phyloP scores from a whole-genome alignment of 2,329 filamentous ascomycete genomes.

The Nigrospora oryzae region DNA sequence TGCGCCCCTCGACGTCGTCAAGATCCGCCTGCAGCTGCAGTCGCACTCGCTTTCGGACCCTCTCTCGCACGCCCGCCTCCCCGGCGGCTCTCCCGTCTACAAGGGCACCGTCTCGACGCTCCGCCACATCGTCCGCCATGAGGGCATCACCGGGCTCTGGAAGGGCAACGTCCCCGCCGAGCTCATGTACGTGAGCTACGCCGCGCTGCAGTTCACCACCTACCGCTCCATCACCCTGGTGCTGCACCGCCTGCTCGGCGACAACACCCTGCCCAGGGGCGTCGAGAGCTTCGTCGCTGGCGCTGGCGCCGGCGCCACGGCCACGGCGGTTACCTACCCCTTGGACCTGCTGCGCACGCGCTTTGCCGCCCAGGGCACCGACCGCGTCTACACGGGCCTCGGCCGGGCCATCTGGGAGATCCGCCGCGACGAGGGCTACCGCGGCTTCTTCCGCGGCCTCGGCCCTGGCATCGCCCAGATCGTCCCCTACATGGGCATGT shows the following conservation, averaged over 20 bases:
- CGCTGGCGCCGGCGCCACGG: conserved; percentile 71
- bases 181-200: conserved; percentile 87
- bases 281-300: conserved; percentile 77
- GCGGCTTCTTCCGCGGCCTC: conserved; percentile 83
- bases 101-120: conserved; percentile 72
- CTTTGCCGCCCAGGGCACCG: conserved; percentile 86
- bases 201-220: conserved; percentile 78
- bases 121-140: conserved; percentile 65
- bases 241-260: conserved; percentile 44
- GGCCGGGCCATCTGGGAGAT: conserved; percentile 65
- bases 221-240: conserved; percentile 70
- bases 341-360: conserved; percentile 87
- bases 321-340: conserved; percentile 82
- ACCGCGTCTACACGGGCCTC: conserved; percentile 72
- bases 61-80: conserved; percentile 41
- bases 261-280: conserved; percentile 48
- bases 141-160: conserved; percentile 85
- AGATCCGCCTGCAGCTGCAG: conserved; percentile 94
- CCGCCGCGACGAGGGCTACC: conserved; percentile 59
- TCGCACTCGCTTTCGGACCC: conserved; percentile 76
- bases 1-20: conserved; percentile 92
- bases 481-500: conserved; percentile 92
- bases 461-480: conserved; percentile 78
- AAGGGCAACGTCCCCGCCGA: conserved; percentile 97
- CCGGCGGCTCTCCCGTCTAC: conserved; percentile 45